Conservation (phyloP, 2,329 filamentous ascomycete species). For the Trichoderma afroharzianum region DNA sequence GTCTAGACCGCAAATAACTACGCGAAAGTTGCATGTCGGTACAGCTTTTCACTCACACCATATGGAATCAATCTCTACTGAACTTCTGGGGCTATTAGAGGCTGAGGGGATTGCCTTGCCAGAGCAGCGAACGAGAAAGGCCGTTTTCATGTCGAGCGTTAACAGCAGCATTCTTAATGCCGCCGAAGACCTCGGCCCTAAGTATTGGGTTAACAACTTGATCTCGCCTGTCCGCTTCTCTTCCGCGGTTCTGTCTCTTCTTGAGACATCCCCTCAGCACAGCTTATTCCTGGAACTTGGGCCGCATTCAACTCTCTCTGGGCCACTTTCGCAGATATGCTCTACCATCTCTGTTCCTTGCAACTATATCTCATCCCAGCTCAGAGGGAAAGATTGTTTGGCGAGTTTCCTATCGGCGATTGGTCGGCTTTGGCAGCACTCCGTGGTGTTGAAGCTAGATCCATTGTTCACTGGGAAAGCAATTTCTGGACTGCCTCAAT, state of each 20-base stretch:
- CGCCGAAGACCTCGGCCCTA: neutral
- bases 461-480: conserved; percentile 1
- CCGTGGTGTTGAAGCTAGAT: neutral
- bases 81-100: neutral
- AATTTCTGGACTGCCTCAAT: neutral
- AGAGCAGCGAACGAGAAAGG: neutral
- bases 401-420: neutral
- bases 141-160: conserved; percentile 3
- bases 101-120: neutral
- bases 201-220: conserved; percentile 29
- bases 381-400: neutral
- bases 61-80: conserved; percentile 25
- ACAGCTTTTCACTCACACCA: conserved; percentile 31
- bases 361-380: conserved; percentile 3
- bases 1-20: conserved; percentile 18
- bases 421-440: conserved; percentile 3
- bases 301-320: conserved; percentile 22
- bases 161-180: neutral
- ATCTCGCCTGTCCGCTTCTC: conserved; percentile 24
- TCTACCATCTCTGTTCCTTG: neutral
- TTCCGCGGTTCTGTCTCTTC: conserved; percentile 9
- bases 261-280: neutral
- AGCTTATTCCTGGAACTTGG: conserved; percentile 24
- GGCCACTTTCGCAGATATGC: conserved; percentile 21
- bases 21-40: conserved; percentile 19